Base-by-base conservation (phyloP, 2,329 filamentous ascomycete species). In the Amylocarpus encephaloides region DNA sequence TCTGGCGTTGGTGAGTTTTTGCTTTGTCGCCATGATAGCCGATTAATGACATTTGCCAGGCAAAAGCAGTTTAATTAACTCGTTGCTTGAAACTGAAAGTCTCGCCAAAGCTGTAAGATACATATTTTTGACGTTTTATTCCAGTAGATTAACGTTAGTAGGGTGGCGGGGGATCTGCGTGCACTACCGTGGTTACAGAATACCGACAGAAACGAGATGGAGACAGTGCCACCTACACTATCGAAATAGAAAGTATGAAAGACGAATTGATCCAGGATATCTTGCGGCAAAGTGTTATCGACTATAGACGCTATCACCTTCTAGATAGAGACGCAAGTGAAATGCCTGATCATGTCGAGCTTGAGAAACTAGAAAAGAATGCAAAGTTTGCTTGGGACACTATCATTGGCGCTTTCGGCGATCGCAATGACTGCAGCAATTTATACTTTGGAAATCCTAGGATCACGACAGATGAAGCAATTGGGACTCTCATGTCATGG, bases 21-120 rank as follows among this genome's bases (percentile, higher is more conserved):
- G 18, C 33, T 30, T 36, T 19, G 4, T 35, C 19, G 22, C 35
- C 29, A 19, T n/a, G 13, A 30, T 29, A 10, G 13, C n/a, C 19
- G 34, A 18, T 46, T 54, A 32, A 52, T 34, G 29, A 22, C 22
- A 26, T 22, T n/a, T 39, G 6, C 7, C 16, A 54, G 52, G 52
- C 13, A 53, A 55, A 45, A 55, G 52, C 41, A 52, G 52, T 35
- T 18, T 55, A 19, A 55, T 55, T 29, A 55, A 53, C 33, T 55
- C 50, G n/a, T 41, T 53, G 32, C 50, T 55, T 26, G 19, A 45
- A 12, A 33, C 16, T 32, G 26, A 49, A 40, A 29, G 36, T 12
- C 46, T 55, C 22, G 52, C 52, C 6, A 55, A 53, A 48, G 49
- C 50, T 19, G 52, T 55, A 47, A 43, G 50, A 47, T 16, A 18